Evolutionary conservation across 2,329 filamentous ascomycete species (phyloP), one percentile per base, ranked within the genome.

Genomic region (Tothia fuscella): DNA sequence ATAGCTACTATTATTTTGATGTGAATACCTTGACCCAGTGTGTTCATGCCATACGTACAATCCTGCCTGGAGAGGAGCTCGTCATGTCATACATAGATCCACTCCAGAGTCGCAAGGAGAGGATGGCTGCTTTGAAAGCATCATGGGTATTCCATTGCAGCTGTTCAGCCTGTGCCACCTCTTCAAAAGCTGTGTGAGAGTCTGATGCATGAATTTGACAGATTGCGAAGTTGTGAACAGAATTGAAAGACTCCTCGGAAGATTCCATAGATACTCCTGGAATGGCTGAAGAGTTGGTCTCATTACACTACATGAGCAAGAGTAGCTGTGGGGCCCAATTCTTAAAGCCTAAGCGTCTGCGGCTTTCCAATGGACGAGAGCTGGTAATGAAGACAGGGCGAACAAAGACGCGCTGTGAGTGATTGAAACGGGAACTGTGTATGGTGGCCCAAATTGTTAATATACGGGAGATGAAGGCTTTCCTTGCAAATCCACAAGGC

Each of bases 101-200:
- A 10, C 48, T 63, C 6, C 58, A 62, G 41, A 45, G 56, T 2
- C 50, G 49, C 5, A 36, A 48, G 3, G 49, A 51, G 20, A 52
- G 63, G 5, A 55, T 58, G 26, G 44, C 48, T 24, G 49, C 48
- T 9, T 51, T 64, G 2, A 43, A 50, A 3, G 48, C 51, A 12
- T 50, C 53, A 35, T 66, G 63, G 62, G 57, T 58, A 3, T 66
- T 66, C 45, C 25, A 47, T 5, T 66, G 63, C 47, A 50, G 51
- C 13, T 66, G 63, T 42, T 44, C 48, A 0, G 50, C 56, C 10
- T 66, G 63, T 49, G 56, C 53, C 3, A 47, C 48, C n/a, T n/a
- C 26, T 29, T 29, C 26, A 29, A 9, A n/a, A 9, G 9, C n/a
- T n/a, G 26, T n/a, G 9, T 9, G 9, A n/a, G 26, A 9, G n/a